Evolutionary conservation across 2,329 filamentous ascomycete species (phyloP), one percentile per base, ranked within the genome.

Genomic region (Aspergillus pseudotamarii): DNA sequence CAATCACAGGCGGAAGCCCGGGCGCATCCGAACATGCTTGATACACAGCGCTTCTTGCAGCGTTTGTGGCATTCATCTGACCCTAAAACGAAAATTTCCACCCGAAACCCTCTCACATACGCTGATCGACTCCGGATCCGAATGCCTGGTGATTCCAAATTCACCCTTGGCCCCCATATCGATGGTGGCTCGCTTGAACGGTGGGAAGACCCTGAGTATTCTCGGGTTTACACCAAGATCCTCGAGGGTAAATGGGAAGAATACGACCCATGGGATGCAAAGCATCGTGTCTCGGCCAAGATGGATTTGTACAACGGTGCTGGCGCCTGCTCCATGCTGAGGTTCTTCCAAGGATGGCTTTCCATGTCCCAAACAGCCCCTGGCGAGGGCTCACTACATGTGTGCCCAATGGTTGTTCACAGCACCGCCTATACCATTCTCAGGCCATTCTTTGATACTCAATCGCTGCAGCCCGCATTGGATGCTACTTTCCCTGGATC

Each of bases 261-360:
- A 2, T 94, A 92, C 72, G 91, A 97, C 71, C 87, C 93, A 0
- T 97, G 90, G 87, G 92, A 97, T 71, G 88, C 88, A 0, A 88
- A 86, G 66, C 85, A 86, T 8, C 86, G 94, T 4, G 82, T 94
- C 0, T 78, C 80, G 0, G 92, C 90, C 3, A 85, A 88, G 2
- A 89, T 87, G 64, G 90, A 97, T 76, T 79, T 94, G 38, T 95
- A 97, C 75, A 84, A 92, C 57, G 92, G 93, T 0, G 84, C 93
- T 0, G 93, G 94, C 0, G 89, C 91, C 0, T 96, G 92, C 78
- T 90, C 86, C 53, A 92, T 93, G 82, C 93, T 97, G 78, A 86
- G 94, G 45, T 91, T 93, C 84, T 94, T 92, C 76, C 94, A 97
- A 78, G 94, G 93, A 21, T 97, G 94, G 94, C 78, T 97, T 58